phyloP scores from a whole-genome alignment of 2,329 filamentous ascomycete species.

The Diaporthe citri region DNA sequence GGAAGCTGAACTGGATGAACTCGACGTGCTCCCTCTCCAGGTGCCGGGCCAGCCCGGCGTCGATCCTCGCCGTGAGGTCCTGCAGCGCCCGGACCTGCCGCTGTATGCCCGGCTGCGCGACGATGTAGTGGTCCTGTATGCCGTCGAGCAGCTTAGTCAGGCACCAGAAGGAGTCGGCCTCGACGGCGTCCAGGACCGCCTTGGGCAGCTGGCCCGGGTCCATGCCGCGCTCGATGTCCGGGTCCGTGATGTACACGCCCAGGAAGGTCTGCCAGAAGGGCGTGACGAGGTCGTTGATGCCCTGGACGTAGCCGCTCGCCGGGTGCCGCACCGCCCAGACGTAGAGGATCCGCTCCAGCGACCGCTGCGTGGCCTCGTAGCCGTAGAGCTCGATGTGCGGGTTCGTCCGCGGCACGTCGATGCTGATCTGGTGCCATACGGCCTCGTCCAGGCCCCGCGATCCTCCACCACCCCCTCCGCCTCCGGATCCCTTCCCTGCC shows the following conservation, averaged over 20 bases:
- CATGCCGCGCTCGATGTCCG: slow-evolving; percentile 93
- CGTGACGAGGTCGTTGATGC: slow-evolving; percentile 97
- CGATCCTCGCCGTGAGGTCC: slow-evolving; percentile 92
- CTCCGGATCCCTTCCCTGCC: slow-evolving; percentile 37
- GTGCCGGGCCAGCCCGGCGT: slow-evolving; percentile 85
- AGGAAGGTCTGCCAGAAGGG: slow-evolving; percentile 99
- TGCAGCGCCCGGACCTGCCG: slow-evolving; percentile 89
- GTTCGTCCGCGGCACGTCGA: slow-evolving; percentile 96
- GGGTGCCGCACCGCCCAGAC: slow-evolving; percentile 98
- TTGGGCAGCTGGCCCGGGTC: slow-evolving; percentile 94
- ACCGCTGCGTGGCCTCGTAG: slow-evolving; percentile 95
- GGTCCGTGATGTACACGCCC: slow-evolving; percentile 93
- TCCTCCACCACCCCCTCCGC: neutral
- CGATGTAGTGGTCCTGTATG: slow-evolving; percentile 99
- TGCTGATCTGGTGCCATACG: slow-evolving; percentile 99
- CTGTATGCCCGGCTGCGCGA: slow-evolving; percentile 96
- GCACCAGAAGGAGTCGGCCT: slow-evolving; percentile 99
- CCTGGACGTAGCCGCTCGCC: slow-evolving; percentile 97
- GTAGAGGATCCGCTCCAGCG: slow-evolving; percentile 93
- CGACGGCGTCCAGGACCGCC: slow-evolving; percentile 93
- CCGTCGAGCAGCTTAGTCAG: slow-evolving; percentile 97
- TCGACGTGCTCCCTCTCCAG: slow-evolving; percentile 92
- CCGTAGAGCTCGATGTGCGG: slow-evolving; percentile 95
- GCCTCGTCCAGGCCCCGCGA: slow-evolving; percentile 87
- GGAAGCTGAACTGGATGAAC: slow-evolving; percentile 99